Percentiles rank a stretch among this genome's conserved stretches.
These are phyloP conservation scores for Penicillium turbatum DNA, from an alignment of 495 filamentous ascomycete genomes.

Conservation along the genomic window DNA sequence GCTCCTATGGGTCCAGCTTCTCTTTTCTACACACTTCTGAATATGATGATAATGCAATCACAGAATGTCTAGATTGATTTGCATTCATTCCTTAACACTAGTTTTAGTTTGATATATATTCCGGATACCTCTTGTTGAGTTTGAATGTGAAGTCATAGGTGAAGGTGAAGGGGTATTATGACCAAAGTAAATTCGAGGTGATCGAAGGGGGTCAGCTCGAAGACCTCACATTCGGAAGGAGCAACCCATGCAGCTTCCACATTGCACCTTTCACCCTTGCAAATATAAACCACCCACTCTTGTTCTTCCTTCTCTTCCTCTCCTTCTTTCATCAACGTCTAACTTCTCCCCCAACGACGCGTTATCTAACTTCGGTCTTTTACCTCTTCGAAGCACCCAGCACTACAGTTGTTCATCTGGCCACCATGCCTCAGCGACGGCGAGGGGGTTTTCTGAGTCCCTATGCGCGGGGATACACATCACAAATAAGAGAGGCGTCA, in stretches of 20 bases:
- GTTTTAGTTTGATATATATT: too few relatives aligned
- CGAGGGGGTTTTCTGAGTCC: background rate
- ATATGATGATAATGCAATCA: background rate
- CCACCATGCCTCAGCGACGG: background rate
- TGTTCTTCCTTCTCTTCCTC: background rate
- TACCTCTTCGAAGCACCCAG: too few relatives aligned
- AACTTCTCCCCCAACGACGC: background rate
- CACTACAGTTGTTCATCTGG: background rate
- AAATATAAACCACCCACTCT: background rate
- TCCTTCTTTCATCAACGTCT: background rate
- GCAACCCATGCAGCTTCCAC: background rate
- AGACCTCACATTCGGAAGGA: background rate
- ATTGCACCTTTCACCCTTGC: too few relatives aligned
- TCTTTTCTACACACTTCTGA: background rate
- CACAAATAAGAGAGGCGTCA: background rate
- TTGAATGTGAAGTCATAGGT: background rate
- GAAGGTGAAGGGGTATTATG: background rate
- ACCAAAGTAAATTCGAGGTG: background rate
- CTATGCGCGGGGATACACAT: background rate
- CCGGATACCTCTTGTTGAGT: background rate
- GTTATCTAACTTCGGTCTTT: background rate
- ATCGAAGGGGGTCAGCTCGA: background rate
- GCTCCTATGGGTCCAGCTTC: background rate
- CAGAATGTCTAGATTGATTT: background rate
- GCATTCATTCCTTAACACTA: background rate